Evolutionary conservation across 257 asterid genomes (phyloP), one percentile per base, ranked within the genome.

Genomic region (Fraxinus anomala): DNA sequence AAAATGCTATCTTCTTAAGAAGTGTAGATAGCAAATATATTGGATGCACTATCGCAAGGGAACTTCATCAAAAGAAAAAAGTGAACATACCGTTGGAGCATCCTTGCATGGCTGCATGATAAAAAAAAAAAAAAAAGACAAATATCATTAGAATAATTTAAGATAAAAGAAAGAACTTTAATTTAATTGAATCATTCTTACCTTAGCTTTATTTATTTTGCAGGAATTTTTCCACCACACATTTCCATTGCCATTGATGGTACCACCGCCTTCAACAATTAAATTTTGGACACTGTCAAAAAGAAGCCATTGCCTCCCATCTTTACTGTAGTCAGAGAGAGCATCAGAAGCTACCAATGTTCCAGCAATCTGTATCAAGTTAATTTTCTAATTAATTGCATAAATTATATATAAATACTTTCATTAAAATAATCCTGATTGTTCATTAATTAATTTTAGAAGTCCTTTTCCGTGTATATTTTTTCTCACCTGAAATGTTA

Each of bases 191-290:
- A 47, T 66, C 9, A 66, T 75, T 19, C 26, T 72, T 40, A 89
- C 93, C 47, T 79, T 85, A n/a, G 78, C 8, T 78, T 80, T 86
- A 74, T 89, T 79, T 37, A 75, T 85, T 72, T 94, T 94, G 90
- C 98, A 94, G 73, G 97, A 92, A 83, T 89, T 89, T 79, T 89
- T 76, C 98, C 98, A 94, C 98, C 98, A 94, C 5, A 87, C 81
- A 31, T 91, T 80, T 3, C 98, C 98, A 78, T 88, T 89, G 19
- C 98, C 98, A 61, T 92, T 84, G 1, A 94, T 61, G 54, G 73
- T 79, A 54, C 97, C 98, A 34, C 92, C 96, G 30, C 98, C 98
- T 67, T 81, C 82, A 72, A 91, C 92, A n/a, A n/a, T 80, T 17
- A 94, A 84, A 51, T 86, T 86, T 36, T 87, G 23, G 14, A 94